phyloP scores from a whole-genome alignment of 2,329 filamentous ascomycete species.

The Neocucurbitaria cava region DNA sequence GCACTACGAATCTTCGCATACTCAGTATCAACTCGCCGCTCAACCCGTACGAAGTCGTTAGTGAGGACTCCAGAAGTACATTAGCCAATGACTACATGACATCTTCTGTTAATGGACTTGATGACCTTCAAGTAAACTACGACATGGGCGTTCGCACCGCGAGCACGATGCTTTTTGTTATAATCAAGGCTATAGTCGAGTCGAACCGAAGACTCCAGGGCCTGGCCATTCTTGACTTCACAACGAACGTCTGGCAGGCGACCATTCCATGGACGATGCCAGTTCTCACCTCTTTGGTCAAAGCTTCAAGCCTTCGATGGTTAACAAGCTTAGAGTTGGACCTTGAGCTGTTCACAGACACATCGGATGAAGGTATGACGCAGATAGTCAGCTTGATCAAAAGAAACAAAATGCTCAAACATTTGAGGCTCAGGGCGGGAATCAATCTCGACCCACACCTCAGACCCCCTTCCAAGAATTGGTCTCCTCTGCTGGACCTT shows the following conservation, averaged over 20 bases:
- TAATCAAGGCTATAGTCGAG: background rate
- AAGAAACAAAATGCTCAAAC: background rate
- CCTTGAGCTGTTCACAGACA: constrained; percentile 4
- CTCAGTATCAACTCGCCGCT: background rate
- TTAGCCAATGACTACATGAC: too few species aligned
- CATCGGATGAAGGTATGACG: background rate
- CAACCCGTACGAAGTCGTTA: too few species aligned
- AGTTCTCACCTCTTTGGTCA: background rate
- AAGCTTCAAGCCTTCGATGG: background rate
- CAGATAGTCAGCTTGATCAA: background rate
- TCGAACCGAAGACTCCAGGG: background rate
- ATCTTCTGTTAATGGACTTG: too few species aligned
- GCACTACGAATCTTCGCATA: background rate
- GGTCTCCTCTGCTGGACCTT: constrained; percentile 3
- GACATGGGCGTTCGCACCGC: background rate
- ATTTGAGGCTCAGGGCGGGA: background rate
- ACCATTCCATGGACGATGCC: background rate
- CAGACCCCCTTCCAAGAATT: background rate
- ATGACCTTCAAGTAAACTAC: too few species aligned
- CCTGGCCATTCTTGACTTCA: background rate
- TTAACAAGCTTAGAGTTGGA: constrained; percentile 6
- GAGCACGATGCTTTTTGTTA: background rate
- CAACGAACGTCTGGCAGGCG: background rate
- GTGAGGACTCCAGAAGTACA: too few species aligned
- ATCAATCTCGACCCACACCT: background rate